Evolutionary conservation across 768 basidiomycete species (phyloP), one percentile per base, ranked within the genome.

Genomic region (Hysterangium stoloniferum): DNA sequence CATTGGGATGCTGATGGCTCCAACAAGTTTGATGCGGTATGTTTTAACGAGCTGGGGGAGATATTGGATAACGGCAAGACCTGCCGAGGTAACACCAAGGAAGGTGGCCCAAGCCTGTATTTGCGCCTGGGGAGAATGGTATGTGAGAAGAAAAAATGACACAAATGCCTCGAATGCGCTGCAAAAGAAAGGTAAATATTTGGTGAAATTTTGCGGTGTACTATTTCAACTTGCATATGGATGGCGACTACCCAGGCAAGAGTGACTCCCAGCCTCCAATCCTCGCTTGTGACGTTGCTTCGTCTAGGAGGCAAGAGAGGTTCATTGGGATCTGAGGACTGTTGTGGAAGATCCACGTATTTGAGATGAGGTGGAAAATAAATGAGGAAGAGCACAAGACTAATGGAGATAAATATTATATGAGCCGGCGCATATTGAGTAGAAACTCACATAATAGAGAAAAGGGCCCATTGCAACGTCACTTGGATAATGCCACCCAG

Each of bases 1-100:
- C 81, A 91, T 97, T 1, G 86, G 85, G 51, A 99, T 87, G 60
- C 90, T 93, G 13, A 98, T 71, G 0, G 92, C 91, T 2, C 95
- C 95, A 7, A 98, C 93, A 11, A 95, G 76, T 60, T 82, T 85
- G 27, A 76, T 65, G 4, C 68, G 70, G 58, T 84, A 96, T 1
- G 94, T 98, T 54, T 84, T 80, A 11, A 77, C 57, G 22, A 99
- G 71, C 64, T 96, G 94, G 0, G 95, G 94, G 0, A 82, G 75
- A 54, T 97, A 99, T 65, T 99, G 94, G 4, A 86, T 68, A 4
- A 79, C 78, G 1, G 92, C 86, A 4, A 96, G 76, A 1, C 82
- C 32, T 2, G 89, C 84, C 1, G 89, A 84, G 1, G 81, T 75
- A 20, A 97, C 68, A 6, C 96, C 96, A 4, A 96, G 75, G 67